Base-by-base conservation (phyloP, 805 yeast species). In the Teunomyces stri region DNA sequence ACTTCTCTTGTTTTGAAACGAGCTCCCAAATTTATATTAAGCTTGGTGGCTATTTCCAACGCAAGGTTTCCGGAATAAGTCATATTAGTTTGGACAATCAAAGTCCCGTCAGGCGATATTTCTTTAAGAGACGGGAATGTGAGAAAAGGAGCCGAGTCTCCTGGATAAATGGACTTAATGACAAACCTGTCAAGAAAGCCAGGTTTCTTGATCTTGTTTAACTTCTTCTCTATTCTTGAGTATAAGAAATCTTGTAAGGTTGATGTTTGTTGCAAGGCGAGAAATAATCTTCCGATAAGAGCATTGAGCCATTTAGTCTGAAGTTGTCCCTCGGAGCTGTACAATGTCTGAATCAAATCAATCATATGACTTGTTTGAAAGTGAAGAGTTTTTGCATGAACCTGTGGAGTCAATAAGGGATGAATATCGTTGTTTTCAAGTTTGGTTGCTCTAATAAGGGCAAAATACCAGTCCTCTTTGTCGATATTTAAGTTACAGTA, bases 401-500 rank as follows among this genome's bases (percentile, higher is more conserved):
- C 48, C 1, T 74, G 58, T 0, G 97, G 89, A 47, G 65, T 61
- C 15, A 69, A 51, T 4, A 43, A 16, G 7, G 42, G 46, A 12
- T 28, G 42, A 36, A 48, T 36, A 6, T 42, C 45, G 28, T 45
- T 39, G 27, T 15, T 56, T 59, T 3, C 51, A 54, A 25, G 58
- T 47, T 37, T 45, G 0, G 92, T 79, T 0, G 95, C 95, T 47
- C 84, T 74, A n/a, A 92, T 74, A 46, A 94, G 70, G 0, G 88
- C 83, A 65, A 89, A 90, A 62, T 92, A 94, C 87, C 97, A 84
- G 62, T 92, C 96, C 64, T 94, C 99, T 59, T 92, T 92, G 41
- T 85, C 90, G 47, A 77, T 77, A 54, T 90, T 89, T 42, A 82
- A 76, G 55, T 89, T 96, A 38, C 85, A 79, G 63, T 89, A 88